A percentile compares a stretch with the other conserved stretches of the same genome.
Conservation (phyloP, 352 stramenopile species). For the Globisporangium viniferum region DNA sequence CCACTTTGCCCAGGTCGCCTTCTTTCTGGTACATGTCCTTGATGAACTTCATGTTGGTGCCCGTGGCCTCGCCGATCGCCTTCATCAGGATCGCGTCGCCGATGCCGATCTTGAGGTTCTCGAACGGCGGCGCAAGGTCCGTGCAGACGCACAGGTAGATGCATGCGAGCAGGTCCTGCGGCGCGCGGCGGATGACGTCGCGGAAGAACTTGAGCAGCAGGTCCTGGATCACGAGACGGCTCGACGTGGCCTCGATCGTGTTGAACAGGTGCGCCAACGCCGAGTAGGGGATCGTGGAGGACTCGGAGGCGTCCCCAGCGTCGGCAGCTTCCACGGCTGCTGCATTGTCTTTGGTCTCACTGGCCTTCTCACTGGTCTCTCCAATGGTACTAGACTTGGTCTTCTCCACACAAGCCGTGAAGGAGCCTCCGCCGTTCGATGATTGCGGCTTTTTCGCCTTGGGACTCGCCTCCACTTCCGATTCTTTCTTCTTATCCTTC, state of each 20-base stretch:
- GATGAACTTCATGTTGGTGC: constrained; percentile 89
- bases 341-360: constrained; percentile 14
- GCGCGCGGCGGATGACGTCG: constrained; percentile 65
- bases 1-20: constrained; percentile 97
- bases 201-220: constrained; percentile 86
- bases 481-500: constrained; percentile 3
- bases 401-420: constrained; percentile 25
- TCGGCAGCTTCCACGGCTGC: neutral
- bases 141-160: constrained; percentile 92
- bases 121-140: constrained; percentile 93
- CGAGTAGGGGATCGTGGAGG: constrained; percentile 40
- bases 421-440: constrained; percentile 24
- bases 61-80: constrained; percentile 92
- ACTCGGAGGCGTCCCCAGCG: neutral
- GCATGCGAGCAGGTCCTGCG: constrained; percentile 83
- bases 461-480: neutral
- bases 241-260: constrained; percentile 72
- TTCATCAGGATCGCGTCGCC: constrained; percentile 98
- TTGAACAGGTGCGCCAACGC: constrained; percentile 66
- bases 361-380: constrained; percentile 16
- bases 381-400: constrained; percentile 11
- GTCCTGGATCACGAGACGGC: constrained; percentile 82
- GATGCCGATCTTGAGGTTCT: constrained; percentile 98
- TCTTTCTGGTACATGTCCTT: constrained; percentile 95
- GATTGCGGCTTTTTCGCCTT: constrained; percentile 8